Percentiles rank a stretch among this genome's conserved stretches.
Conservation (phyloP, 2,329 filamentous ascomycete species). For the Ophiostoma novo-ulmi region DNA sequence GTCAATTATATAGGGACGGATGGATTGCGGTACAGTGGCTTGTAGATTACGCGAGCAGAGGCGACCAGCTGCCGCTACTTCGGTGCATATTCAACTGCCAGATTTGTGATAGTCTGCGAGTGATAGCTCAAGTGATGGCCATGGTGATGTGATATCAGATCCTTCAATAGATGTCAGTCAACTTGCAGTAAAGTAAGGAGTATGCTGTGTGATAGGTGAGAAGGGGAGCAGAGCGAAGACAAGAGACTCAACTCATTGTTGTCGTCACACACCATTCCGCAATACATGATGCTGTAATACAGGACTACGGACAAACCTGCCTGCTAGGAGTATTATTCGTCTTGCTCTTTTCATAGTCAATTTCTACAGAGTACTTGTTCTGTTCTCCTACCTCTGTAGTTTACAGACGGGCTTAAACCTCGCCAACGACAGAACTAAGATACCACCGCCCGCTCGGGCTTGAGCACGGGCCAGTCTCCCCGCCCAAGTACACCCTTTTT, state of each 20-base stretch:
- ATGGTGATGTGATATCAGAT: slow-evolving; percentile 6
- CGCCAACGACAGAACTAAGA: not conserved
- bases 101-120: slow-evolving; percentile 10
- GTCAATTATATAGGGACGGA: not conserved
- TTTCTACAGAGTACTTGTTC: not conserved
- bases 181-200: not conserved
- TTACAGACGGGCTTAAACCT: not conserved
- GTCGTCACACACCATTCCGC: not conserved
- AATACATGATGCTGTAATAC: slow-evolving; percentile 14
- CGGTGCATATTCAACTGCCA: slow-evolving; percentile 4
- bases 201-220: not conserved
- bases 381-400: not conserved
- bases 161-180: not conserved
- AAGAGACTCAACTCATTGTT: not conserved
- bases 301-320: not conserved
- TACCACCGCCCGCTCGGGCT: slow-evolving; percentile 14
- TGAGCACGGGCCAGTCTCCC: slow-evolving; percentile 15
- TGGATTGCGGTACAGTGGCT: too few relatives aligned
- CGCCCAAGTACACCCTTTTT: slow-evolving; percentile 3
- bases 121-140: slow-evolving; percentile 9
- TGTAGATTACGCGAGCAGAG: not conserved
- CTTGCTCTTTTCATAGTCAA: not conserved
- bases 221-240: not conserved
- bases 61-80: not conserved
- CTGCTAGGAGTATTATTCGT: not conserved